Conservation (phyloP, 768 basidiomycete species). For the Leucocoprinus sp. region DNA sequence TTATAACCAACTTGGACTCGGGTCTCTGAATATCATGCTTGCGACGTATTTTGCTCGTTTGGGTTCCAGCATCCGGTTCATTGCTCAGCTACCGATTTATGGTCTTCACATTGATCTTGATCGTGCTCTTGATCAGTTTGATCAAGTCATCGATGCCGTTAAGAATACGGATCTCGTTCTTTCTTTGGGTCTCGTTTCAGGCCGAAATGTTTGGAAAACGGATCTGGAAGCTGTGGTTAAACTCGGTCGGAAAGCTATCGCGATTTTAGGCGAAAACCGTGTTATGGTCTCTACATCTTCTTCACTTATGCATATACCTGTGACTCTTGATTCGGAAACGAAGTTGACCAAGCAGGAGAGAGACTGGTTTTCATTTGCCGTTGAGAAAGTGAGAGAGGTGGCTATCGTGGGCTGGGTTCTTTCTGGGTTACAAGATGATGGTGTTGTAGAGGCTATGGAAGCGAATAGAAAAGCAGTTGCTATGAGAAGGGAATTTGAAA, state of each 20-base stretch:
- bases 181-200: constrained; percentile 93
- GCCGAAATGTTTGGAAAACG: constrained; percentile 99
- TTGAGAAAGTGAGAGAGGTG: constrained; percentile 93
- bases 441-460: constrained; percentile 67
- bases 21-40: constrained; percentile 86
- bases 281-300: constrained; percentile 95
- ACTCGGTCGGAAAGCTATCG: constrained; percentile 76
- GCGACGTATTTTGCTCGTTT: constrained; percentile 97
- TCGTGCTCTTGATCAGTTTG: constrained; percentile 87
- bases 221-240: constrained; percentile 82
- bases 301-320: constrained; percentile 96
- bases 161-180: constrained; percentile 76
- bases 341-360: constrained; percentile 83
- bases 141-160: constrained; percentile 70
- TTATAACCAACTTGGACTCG: constrained; percentile 73
- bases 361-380: constrained; percentile 98
- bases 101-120: constrained; percentile 96
- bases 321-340: constrained; percentile 88
- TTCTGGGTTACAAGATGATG: constrained; percentile 75
- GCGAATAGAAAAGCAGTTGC: constrained; percentile 86
- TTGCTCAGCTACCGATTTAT: constrained; percentile 86
- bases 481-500: constrained; percentile 92
- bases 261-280: constrained; percentile 74
- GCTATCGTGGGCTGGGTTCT: constrained; percentile 78
- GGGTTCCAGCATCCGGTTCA: constrained; percentile 80